phyloP scores from a whole-genome alignment of 2,329 filamentous ascomycete species.

The Paecilomyces formosus region DNA sequence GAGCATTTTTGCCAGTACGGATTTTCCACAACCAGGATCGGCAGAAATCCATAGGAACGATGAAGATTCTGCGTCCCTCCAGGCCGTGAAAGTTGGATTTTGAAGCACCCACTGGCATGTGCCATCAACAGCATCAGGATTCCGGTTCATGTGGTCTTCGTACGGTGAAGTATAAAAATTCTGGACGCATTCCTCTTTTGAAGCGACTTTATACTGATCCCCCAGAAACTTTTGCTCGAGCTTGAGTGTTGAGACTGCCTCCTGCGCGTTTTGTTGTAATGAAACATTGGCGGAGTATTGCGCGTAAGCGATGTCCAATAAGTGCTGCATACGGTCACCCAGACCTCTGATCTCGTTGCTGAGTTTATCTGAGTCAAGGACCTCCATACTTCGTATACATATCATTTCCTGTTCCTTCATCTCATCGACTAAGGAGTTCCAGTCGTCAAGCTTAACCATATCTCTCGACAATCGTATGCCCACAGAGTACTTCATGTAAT shows the following conservation, averaged over 20 bases:
- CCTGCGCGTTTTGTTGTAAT: not conserved
- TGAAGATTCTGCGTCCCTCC: constrained; percentile 11
- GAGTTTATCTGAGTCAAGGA: not conserved
- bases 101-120: constrained; percentile 15
- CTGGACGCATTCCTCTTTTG: not conserved
- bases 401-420: not conserved
- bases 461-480: not conserved
- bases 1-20: constrained; percentile 33
- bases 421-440: not conserved
- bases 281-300: not conserved
- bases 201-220: not conserved
- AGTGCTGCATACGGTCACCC: not conserved
- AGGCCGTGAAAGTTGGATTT: constrained; percentile 8
- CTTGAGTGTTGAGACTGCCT: not conserved
- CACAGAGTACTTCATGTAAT: constrained; percentile 1
- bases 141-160: constrained; percentile 11
- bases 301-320: not conserved
- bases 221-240: not conserved
- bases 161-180: constrained; percentile 9
- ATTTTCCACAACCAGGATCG: constrained; percentile 40
- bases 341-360: not conserved
- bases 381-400: not conserved
- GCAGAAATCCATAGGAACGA: constrained; percentile 32
- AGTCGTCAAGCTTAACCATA: constrained; percentile 4
- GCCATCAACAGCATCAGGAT: constrained; percentile 4